Conservation (phyloP, 179 eudicot species). For the Heliamphora pulchella region DNA sequence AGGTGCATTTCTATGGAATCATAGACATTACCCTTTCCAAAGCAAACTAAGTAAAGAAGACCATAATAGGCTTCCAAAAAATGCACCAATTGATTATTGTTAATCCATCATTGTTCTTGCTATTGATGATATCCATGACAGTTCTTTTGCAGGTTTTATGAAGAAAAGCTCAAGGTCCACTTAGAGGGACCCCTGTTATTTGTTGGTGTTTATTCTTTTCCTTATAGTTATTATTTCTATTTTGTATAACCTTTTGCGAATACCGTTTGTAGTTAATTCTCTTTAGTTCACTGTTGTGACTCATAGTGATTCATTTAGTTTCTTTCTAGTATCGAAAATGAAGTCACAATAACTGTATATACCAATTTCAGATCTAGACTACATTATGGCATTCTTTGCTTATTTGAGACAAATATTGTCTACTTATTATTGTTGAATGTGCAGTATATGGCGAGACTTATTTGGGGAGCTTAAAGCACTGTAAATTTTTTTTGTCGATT, state of each 20-base stretch:
- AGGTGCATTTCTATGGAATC: conserved; percentile 41
- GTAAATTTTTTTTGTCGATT: too few relatives aligned
- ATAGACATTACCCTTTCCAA: too few relatives aligned
- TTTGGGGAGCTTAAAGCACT: too few relatives aligned
- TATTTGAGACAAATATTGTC: too few relatives aligned
- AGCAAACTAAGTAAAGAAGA: neutral
- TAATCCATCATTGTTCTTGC: conserved; percentile 12
- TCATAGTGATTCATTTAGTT: too few relatives aligned
- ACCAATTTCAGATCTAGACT: too few relatives aligned
- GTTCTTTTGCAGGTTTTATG: conserved; percentile 73
- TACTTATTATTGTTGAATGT: too few relatives aligned
- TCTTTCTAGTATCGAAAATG: too few relatives aligned
- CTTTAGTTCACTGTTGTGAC: too few relatives aligned
- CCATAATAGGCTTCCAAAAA: neutral
- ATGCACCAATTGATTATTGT: neutral
- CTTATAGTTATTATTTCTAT: neutral
- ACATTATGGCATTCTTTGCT: too few relatives aligned
- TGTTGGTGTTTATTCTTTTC: conserved; percentile 44
- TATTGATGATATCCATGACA: conserved; percentile 43
- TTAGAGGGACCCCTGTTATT: conserved; percentile 61
- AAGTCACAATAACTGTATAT: too few relatives aligned
- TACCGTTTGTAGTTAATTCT: neutral
- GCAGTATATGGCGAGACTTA: too few relatives aligned
- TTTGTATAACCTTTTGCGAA: neutral
- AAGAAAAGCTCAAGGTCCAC: conserved; percentile 80